Conservation (phyloP, 306 rosid species). For the Boehmeria nivea region DNA sequence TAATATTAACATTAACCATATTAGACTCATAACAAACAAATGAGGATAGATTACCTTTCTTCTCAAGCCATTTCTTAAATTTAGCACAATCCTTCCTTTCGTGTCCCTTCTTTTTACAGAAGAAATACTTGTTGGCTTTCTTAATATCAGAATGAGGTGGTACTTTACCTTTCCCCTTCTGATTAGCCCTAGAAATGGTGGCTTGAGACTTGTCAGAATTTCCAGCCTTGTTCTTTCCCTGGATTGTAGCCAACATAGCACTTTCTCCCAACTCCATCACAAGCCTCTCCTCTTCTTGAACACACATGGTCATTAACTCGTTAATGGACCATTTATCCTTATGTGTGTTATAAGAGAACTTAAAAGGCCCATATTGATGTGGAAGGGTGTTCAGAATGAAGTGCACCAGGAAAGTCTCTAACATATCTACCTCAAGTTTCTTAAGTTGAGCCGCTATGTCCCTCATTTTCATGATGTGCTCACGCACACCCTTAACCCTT, state of each 20-base stretch:
- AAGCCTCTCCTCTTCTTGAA: background rate
- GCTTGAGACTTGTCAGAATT: no score
- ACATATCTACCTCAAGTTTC: conserved; percentile 3
- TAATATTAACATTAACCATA: no score
- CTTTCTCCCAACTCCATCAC: background rate
- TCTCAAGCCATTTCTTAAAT: background rate
- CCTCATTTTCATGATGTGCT: conserved; percentile 10
- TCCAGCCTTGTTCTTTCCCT: background rate
- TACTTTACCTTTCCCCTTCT: background rate
- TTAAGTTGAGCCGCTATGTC: background rate
- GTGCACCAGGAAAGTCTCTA: conserved; percentile 2
- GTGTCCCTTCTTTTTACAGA: background rate
- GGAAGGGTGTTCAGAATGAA: background rate
- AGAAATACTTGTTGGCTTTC: background rate
- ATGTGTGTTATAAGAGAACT: background rate
- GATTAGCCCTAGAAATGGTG: no score
- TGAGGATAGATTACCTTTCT: background rate
- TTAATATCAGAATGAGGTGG: background rate
- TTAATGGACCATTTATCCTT: conserved; percentile 1
- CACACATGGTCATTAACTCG: conserved; percentile 14
- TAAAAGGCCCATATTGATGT: background rate
- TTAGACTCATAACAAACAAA: background rate
- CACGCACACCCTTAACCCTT: background rate
- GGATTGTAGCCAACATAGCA: background rate
- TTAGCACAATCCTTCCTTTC: conserved; percentile 1